Evolutionary conservation across 306 rosid genomes (phyloP).

Genomic region (Vachellia pachyceras): DNA sequence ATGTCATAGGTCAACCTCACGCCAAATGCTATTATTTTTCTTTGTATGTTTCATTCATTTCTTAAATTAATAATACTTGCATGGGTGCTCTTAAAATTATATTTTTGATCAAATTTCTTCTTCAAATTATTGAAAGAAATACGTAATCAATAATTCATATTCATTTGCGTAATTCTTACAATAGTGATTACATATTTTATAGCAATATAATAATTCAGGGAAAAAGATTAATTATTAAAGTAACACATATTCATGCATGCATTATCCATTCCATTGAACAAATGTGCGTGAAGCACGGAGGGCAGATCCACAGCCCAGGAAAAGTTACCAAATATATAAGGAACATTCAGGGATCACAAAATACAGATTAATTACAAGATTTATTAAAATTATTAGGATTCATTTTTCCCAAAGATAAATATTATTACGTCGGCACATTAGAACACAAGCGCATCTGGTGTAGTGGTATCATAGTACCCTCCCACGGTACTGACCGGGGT

Average conservation of each 20-base stretch:
- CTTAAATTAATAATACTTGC: too few species aligned
- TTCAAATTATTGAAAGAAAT: not conserved
- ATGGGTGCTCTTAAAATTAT: too few species aligned
- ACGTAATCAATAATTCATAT: not conserved
- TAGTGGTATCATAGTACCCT: conserved; percentile 89
- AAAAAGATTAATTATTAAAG: not conserved
- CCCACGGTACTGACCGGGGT: conserved; percentile 93
- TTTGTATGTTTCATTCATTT: too few species aligned
- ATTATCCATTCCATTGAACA: not conserved
- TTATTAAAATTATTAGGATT: not conserved
- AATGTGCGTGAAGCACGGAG: not conserved
- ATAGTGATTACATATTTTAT: not conserved
- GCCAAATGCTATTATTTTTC: too few species aligned
- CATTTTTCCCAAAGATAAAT: too few species aligned
- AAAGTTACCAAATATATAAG: not conserved
- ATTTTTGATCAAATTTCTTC: too few species aligned
- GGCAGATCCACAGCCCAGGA: not conserved
- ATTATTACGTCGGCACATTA: too few species aligned
- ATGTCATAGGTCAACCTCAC: too few species aligned
- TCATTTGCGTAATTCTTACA: not conserved
- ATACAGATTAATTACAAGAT: not conserved
- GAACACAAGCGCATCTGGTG: conserved; percentile 91
- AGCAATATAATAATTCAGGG: not conserved
- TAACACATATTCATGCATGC: not conserved
- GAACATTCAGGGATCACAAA: not conserved